phyloP scores from a whole-genome alignment of 2,329 filamentous ascomycete genomes.

The Fusarium marasasianum region DNA sequence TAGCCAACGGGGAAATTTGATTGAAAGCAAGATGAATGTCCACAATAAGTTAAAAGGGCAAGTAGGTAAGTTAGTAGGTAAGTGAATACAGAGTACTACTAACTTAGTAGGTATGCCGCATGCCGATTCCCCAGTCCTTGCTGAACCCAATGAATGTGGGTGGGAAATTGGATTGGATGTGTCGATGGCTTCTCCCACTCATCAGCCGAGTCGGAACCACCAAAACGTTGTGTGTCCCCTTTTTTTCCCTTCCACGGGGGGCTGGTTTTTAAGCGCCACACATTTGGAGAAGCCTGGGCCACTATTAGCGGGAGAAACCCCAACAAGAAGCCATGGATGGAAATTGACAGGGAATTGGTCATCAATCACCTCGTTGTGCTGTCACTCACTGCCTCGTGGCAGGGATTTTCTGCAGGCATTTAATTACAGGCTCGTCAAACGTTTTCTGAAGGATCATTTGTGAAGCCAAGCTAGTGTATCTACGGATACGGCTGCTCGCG shows the following conservation, averaged over 20 bases:
- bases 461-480: background rate
- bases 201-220: conserved; percentile 38
- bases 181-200: conserved; percentile 41
- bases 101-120: conserved; percentile 4
- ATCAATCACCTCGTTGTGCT: conserved; percentile 21
- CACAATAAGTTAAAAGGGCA: background rate
- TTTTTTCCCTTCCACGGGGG: conserved; percentile 26
- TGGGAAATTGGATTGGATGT: conserved; percentile 43
- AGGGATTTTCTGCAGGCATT: conserved; percentile 21
- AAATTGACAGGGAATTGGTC: conserved; percentile 2
- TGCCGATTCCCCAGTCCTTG: conserved; percentile 31
- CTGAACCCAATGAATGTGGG: conserved; percentile 35
- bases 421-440: conserved; percentile 24
- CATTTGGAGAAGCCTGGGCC: conserved; percentile 20
- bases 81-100: background rate
- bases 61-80: background rate
- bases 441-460: background rate
- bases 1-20: conserved; percentile 6
- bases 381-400: background rate
- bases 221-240: conserved; percentile 36
- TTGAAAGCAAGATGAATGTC: conserved; percentile 4
- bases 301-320: background rate
- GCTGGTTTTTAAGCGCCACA: conserved; percentile 25
- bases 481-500: background rate
- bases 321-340: conserved; percentile 8